Conservation (phyloP, 352 stramenopile species). For the Bremia lactucae region DNA sequence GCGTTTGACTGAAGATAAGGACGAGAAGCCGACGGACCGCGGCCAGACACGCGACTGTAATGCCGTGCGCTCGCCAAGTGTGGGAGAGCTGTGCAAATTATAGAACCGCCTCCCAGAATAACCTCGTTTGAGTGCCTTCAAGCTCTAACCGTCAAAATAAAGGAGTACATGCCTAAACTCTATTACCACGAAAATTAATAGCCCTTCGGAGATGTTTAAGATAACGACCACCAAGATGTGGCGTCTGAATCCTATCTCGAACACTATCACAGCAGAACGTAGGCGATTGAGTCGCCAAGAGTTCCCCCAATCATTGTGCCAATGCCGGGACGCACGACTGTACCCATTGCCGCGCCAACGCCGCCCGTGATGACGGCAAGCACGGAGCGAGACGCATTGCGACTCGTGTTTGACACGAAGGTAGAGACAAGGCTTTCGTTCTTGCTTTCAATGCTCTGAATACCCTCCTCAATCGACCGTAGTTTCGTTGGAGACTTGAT, state of each 20-base stretch:
- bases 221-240: too few relatives aligned
- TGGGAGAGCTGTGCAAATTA: conserved; percentile 11
- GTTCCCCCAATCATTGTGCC: conserved; percentile 72
- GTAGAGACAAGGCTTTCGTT: conserved; percentile 19
- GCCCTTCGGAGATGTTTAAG: neutral
- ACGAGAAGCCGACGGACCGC: neutral
- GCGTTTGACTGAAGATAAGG: neutral
- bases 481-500: conserved; percentile 31
- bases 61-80: conserved; percentile 4
- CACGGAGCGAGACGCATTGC: conserved; percentile 52
- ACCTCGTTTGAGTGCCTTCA: conserved; percentile 7
- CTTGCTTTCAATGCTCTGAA: conserved; percentile 25
- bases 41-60: conserved; percentile 1
- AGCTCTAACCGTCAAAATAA: neutral
- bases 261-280: conserved; percentile 44
- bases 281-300: conserved; percentile 69
- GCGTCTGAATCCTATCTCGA: neutral
- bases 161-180: too few relatives aligned
- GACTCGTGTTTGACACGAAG: conserved; percentile 41
- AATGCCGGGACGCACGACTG: conserved; percentile 54
- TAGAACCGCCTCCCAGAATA: conserved; percentile 6
- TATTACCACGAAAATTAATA: too few relatives aligned
- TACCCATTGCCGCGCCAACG: conserved; percentile 56
- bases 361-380: conserved; percentile 60
- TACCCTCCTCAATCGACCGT: conserved; percentile 22